Percentiles rank a stretch among this genome's conserved stretches.
phyloP scores from a whole-genome alignment of 73 alveolate genomes.

The Paramecium sexaurelia region DNA sequence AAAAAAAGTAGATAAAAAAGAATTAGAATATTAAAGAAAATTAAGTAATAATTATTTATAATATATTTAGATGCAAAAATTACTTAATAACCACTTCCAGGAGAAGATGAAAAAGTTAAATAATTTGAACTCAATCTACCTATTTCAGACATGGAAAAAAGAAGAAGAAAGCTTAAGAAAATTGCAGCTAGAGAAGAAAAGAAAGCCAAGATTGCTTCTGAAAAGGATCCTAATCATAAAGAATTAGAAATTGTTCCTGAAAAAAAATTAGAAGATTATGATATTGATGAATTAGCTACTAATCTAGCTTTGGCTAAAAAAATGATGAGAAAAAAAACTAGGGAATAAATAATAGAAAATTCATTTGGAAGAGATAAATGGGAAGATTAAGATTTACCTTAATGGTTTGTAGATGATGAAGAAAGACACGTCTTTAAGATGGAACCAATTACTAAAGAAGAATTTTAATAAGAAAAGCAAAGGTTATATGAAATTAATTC shows the following conservation, averaged over 20 bases:
- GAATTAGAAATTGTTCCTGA: slow-evolving; percentile 77
- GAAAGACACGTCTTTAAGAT: slow-evolving; percentile 77
- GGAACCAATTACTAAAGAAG: slow-evolving; percentile 91
- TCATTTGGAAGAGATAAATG: slow-evolving; percentile 90
- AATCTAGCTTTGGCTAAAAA: slow-evolving; percentile 94
- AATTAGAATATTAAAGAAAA: slow-evolving; percentile 26
- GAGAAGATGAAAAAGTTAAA: slow-evolving; percentile 49
- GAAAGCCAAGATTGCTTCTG: slow-evolving; percentile 64
- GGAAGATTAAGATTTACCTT: slow-evolving; percentile 92
- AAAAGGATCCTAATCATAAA: slow-evolving; percentile 59
- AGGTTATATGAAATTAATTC: slow-evolving; percentile 88
- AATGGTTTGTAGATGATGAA: slow-evolving; percentile 96
- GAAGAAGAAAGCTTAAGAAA: slow-evolving; percentile 62
- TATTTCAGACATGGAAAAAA: slow-evolving; percentile 66
- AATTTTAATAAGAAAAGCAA: slow-evolving; percentile 82
- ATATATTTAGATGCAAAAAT: neutral
- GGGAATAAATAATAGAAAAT: slow-evolving; percentile 86
- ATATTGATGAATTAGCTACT: slow-evolving; percentile 96
- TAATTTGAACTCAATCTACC: slow-evolving; percentile 49
- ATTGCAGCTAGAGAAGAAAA: slow-evolving; percentile 63
- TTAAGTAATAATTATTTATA: neutral
- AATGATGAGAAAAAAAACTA: slow-evolving; percentile 93
- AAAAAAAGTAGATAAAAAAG: slow-evolving; percentile 50
- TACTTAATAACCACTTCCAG: neutral
- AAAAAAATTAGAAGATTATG: slow-evolving; percentile 78